Evolutionary conservation across 169 alveolate genomes (phyloP).

Genomic region (Hepatocystis sp.): DNA sequence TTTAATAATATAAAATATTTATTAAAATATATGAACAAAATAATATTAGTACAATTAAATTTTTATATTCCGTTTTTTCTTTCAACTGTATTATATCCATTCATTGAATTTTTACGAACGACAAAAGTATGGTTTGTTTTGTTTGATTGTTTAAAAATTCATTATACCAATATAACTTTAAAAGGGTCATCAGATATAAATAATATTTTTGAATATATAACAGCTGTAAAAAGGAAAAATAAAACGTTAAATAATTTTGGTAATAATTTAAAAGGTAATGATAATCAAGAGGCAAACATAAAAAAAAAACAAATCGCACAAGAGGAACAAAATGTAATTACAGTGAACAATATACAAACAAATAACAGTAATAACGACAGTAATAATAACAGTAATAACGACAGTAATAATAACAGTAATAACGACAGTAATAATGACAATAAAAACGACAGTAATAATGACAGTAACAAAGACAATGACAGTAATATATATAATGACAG

Average conservation of each 20-base stretch:
- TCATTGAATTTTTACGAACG: constrained; percentile 37
- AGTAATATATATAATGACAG: too few species aligned
- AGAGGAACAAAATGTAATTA: background rate
- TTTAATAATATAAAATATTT: constrained; percentile 44
- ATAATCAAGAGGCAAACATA: background rate
- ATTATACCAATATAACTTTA: constrained; percentile 26
- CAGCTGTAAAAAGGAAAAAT: constrained; percentile 15
- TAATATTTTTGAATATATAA: constrained; percentile 59
- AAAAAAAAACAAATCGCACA: background rate
- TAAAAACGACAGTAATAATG: background rate
- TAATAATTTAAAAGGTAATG: background rate
- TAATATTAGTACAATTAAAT: constrained; percentile 18
- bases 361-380: background rate
- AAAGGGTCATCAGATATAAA: background rate
- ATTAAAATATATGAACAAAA: constrained; percentile 47
- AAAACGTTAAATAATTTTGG: background rate
- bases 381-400: background rate
- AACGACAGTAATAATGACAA: background rate
- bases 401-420: background rate
- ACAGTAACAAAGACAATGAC: background rate
- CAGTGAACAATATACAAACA: background rate
- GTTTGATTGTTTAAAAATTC: constrained; percentile 11
- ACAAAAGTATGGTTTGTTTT: constrained; percentile 37
- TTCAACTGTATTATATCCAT: constrained; percentile 7
- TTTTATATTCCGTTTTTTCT: constrained; percentile 53